Conservation (phyloP, 2,329 filamentous ascomycete species). For the Aspergillus sp. region DNA sequence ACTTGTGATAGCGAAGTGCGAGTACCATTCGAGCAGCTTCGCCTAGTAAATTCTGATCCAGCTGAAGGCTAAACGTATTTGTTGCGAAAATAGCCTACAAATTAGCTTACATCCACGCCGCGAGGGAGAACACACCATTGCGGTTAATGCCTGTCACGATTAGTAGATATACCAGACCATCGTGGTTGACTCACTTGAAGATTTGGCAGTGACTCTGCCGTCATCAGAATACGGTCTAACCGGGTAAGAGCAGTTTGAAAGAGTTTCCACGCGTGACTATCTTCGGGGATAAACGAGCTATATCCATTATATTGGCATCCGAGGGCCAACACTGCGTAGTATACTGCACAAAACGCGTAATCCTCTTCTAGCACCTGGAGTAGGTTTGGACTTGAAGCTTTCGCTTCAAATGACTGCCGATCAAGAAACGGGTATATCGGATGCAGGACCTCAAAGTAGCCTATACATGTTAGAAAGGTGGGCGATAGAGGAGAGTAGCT, state of each 20-base stretch:
- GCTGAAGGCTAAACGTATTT: slow-evolving; percentile 34
- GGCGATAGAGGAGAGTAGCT: neutral
- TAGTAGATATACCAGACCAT: neutral
- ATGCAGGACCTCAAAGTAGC: slow-evolving; percentile 43
- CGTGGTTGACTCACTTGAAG: neutral
- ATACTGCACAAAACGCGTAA: slow-evolving; percentile 46
- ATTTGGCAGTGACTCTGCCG: neutral
- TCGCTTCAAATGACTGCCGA: slow-evolving; percentile 32
- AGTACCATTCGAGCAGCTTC: slow-evolving; percentile 39
- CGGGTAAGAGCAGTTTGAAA: slow-evolving; percentile 4
- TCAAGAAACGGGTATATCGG: slow-evolving; percentile 44
- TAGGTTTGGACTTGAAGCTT: slow-evolving; percentile 47
- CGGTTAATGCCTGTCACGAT: slow-evolving; percentile 23
- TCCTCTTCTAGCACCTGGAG: slow-evolving; percentile 52
- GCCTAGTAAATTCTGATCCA: slow-evolving; percentile 32
- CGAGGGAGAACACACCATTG: slow-evolving; percentile 20
- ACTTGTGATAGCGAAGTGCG: slow-evolving; percentile 31
- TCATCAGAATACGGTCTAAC: neutral
- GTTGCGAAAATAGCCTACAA: slow-evolving; percentile 37
- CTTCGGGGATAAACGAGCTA: slow-evolving; percentile 1
- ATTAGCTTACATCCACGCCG: neutral
- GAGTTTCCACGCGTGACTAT: neutral
- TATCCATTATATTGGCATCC: slow-evolving; percentile 34
- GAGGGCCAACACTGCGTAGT: slow-evolving; percentile 36
- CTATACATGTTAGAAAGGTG: slow-evolving; percentile 12